Percentiles rank a stretch among this genome's conserved stretches.
These are phyloP conservation scores for Lonicera japonica DNA, from an alignment of 129 eudicot species.

Conservation along the genomic window DNA sequence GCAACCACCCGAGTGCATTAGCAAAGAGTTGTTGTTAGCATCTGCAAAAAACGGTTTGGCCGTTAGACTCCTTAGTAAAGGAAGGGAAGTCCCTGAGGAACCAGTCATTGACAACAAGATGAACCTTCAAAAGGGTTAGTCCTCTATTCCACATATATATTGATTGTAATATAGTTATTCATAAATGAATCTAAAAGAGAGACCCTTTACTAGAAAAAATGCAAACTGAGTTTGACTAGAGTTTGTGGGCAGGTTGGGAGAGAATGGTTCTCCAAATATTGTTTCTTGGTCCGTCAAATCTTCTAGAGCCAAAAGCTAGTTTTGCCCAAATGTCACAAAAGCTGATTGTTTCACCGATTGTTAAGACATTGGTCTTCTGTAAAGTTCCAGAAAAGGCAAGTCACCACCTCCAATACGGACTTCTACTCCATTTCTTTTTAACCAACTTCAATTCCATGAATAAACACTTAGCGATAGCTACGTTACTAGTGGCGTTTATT, in stretches of 20 bases:
- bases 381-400: slow-evolving; percentile 99
- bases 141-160: slow-evolving; percentile 4
- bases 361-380: slow-evolving; percentile 91
- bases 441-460: too few relatives aligned
- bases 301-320: slow-evolving; percentile 84
- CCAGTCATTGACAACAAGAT: slow-evolving; percentile 74
- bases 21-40: slow-evolving; percentile 71
- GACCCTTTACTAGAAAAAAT: background rate
- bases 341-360: slow-evolving; percentile 93
- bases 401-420: background rate
- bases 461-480: background rate
- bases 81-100: slow-evolving; percentile 76
- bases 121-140: slow-evolving; percentile 76
- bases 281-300: slow-evolving; percentile 96
- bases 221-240: background rate
- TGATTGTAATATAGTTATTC: background rate
- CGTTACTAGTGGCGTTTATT: too few relatives aligned
- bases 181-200: background rate
- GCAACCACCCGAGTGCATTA: slow-evolving; percentile 86
- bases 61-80: slow-evolving; percentile 85
- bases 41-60: slow-evolving; percentile 97
- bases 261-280: slow-evolving; percentile 98
- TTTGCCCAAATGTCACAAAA: slow-evolving; percentile 97
- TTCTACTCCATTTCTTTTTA: too few relatives aligned
- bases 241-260: slow-evolving; percentile 76